Percentiles rank a stretch among this genome's conserved stretches.
phyloP scores from a whole-genome alignment of 768 basidiomycete genomes.

The Postia placenta region DNA sequence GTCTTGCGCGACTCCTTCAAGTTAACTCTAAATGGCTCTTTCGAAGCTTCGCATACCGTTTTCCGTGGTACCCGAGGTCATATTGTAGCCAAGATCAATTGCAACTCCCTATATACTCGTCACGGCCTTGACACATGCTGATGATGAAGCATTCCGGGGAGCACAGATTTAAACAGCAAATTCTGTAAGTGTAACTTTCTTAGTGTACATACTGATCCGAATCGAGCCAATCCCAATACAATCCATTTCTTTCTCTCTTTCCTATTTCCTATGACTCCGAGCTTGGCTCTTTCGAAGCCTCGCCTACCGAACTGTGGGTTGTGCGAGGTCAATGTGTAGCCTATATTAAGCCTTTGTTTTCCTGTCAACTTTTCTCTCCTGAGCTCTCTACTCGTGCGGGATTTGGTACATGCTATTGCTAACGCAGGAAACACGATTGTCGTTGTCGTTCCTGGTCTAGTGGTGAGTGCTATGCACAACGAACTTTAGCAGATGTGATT shows the following conservation, averaged over 20 bases:
- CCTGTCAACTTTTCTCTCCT: slow-evolving; percentile 1
- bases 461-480: too few relatives aligned
- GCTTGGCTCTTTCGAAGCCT: slow-evolving; percentile 57
- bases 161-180: too few relatives aligned
- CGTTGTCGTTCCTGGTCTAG: too few relatives aligned
- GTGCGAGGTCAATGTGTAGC: slow-evolving; percentile 60
- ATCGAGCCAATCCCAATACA: background rate
- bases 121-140: too few relatives aligned
- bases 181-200: slow-evolving; percentile 11
- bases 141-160: too few relatives aligned
- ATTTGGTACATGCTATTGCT: background rate
- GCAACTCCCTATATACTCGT: background rate
- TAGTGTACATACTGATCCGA: slow-evolving; percentile 5
- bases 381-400: slow-evolving; percentile 6
- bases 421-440: background rate
- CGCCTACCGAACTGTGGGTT: slow-evolving; percentile 33
- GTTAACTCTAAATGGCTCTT: slow-evolving; percentile 33
- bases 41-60: slow-evolving; percentile 49
- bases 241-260: background rate
- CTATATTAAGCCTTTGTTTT: slow-evolving; percentile 31
- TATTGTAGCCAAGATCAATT: slow-evolving; percentile 51
- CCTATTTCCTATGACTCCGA: background rate
- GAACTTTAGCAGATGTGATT: too few relatives aligned
- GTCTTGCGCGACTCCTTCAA: background rate
- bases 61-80: slow-evolving; percentile 47